Base-by-base conservation (phyloP, 768 basidiomycete species). In the Amanita muscaria region DNA sequence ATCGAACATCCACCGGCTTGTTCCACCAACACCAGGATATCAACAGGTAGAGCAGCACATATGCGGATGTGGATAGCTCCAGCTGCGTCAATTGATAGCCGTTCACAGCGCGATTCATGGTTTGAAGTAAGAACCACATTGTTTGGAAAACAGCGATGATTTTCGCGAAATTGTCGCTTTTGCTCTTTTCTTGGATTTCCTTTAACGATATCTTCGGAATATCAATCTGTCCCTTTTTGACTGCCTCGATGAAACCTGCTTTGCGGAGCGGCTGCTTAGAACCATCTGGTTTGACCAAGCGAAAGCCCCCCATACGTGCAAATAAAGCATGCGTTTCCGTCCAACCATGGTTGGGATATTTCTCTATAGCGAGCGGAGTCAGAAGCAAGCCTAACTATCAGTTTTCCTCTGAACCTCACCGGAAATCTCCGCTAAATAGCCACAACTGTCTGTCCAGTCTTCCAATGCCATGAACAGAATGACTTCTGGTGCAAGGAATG, bases 11-110 rank as follows among this genome's bases (percentile, higher is more conserved):
- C 18, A 31, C 8, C 4, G 39, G 39, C 37, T 38, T 38, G 14
- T 38, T 22, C 37, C 37, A 38, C 37, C 37, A 38, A 22, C 37
- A 38, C 34, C 39, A 40, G 25, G 24, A 40, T 40, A 40, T 40
- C 3, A 40, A 40, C 6, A 40, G 8, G 25, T 40, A 25, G 39
- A 40, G 5, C 3, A 27, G 10, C 4, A n/a, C 15, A 16, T 31
- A 30, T 14, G 29, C 40, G 6, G 29, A 25, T 12, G 25, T 29
- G 6, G 40, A 27, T 2, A 40, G n/a, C 40, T 40, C 40, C 15
- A 42, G 29, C 21, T 42, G 16, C 30, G 40, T 42, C 8, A 42
- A 27, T 3, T n/a, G 10, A 32, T 31, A 30, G 29, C 40, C 40
- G 6, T 33, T 24, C 16, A 2, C 5, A 29, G 19, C 18, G 11